Base-by-base conservation (phyloP, 148 eudicot genomes). In the Hydrangea macrophylla region DNA sequence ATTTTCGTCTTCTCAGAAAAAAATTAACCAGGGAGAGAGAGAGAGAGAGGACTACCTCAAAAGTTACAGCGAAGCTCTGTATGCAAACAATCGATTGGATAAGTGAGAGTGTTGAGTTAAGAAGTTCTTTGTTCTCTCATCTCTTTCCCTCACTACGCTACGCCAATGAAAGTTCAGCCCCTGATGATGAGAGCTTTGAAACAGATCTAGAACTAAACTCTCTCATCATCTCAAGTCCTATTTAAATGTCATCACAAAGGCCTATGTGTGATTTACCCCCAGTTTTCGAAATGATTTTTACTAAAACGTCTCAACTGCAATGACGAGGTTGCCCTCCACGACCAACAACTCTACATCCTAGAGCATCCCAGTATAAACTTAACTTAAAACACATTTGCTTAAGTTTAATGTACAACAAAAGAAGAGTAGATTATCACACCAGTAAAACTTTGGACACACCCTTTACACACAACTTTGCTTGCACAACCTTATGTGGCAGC, bases 171-270 rank as follows among this genome's bases (percentile, higher is more conserved):
- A 51, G 44, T 33, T 8, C 22, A 53, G 59, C 32, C 58, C 22
- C 30, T 25, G n/a, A n/a, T n/a, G n/a, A n/a, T n/a, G n/a, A n/a
- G 44, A 66, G 60, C 70, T 66, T 66, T 36, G 45, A 33, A 35
- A 62, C 79, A 79, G 83, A 79, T 75, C 71, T 75, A 60, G 75
- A 39, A 79, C 72, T 54, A 60, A 44, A n/a, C n/a, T n/a, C n/a
- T n/a, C n/a, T n/a, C n/a, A n/a, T n/a, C n/a, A n/a, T n/a, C 58
- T 79, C 70, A 54, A 64, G 50, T 40, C 57, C 70, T 31, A 69
- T 68, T 78, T 64, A 64, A 78, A 23, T 64, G 20, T 58, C 31
- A 15, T 15, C 13, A 15, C 18, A 58, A 35, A n/a, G n/a, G n/a
- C n/a, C n/a, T n/a, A n/a, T n/a, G n/a, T n/a, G n/a, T n/a, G n/a